Conservation (phyloP, 306 rosid genomes). For the Mucuna pruriens region DNA sequence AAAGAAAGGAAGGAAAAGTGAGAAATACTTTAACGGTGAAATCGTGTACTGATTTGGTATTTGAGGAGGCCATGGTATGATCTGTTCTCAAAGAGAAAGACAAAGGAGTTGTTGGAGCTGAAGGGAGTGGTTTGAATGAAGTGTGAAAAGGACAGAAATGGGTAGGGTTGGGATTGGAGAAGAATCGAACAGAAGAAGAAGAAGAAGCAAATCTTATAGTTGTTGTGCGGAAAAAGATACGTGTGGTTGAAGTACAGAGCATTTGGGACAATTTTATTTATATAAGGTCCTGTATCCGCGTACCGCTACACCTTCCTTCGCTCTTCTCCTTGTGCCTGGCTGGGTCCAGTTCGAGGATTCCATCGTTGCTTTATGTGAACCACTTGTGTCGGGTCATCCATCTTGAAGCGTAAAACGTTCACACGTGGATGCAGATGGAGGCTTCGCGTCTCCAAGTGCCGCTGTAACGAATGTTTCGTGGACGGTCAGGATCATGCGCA, state of each 20-base stretch:
- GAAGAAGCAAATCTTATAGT: slow-evolving; percentile 7
- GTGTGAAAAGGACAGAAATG: slow-evolving; percentile 2
- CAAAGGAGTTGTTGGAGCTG: slow-evolving; percentile 1
- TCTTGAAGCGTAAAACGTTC: not conserved
- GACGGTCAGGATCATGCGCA: not conserved
- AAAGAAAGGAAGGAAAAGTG: not conserved
- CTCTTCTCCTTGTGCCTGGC: not conserved
- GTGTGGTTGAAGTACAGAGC: slow-evolving; percentile 45
- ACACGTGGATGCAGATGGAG: slow-evolving; percentile 28
- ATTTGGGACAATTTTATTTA: slow-evolving; percentile 17
- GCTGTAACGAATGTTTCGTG: not conserved
- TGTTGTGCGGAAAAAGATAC: slow-evolving; percentile 22
- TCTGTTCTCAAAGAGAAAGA: slow-evolving; percentile 30
- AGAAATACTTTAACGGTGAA: slow-evolving; percentile 68
- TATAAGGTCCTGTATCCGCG: slow-evolving; percentile 9
- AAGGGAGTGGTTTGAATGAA: slow-evolving; percentile 28
- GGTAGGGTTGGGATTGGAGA: not conserved
- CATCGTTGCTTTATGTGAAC: not conserved
- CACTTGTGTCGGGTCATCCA: not conserved
- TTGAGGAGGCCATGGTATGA: slow-evolving; percentile 71
- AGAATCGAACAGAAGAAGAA: slow-evolving; percentile 31
- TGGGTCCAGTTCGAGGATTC: not conserved
- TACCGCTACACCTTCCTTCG: not conserved
- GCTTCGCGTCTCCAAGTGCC: not conserved
- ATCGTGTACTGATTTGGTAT: slow-evolving; percentile 54